These are phyloP conservation scores for Penicillium palitans DNA, from an alignment of 2,329 filamentous ascomycete genomes.

Conservation along the genomic window DNA sequence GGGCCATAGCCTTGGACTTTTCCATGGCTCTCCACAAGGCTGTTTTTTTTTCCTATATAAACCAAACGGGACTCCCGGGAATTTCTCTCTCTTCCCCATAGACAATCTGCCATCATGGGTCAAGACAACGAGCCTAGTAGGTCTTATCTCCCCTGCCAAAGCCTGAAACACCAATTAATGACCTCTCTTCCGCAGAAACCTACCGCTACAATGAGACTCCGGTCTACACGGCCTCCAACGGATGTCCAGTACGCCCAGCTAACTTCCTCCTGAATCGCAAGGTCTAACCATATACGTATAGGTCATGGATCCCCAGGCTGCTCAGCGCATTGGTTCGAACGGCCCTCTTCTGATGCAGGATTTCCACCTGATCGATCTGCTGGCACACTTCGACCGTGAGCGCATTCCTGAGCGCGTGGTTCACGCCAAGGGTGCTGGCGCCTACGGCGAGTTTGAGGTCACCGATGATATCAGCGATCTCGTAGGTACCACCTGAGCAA, in stretches of 20 bases:
- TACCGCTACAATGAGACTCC: constrained; percentile 59
- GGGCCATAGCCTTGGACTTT: constrained; percentile 1
- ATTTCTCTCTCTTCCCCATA: neutral
- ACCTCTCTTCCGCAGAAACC: constrained; percentile 29
- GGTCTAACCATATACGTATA: constrained; percentile 18
- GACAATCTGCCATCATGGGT: constrained; percentile 33
- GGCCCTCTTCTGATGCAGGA: constrained; percentile 65
- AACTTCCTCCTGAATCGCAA: neutral
- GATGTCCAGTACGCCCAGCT: constrained; percentile 47
- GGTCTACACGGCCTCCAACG: constrained; percentile 62
- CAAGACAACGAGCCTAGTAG: constrained; percentile 39
- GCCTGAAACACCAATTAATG: neutral
- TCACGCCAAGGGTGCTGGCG: constrained; percentile 46
- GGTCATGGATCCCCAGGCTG: constrained; percentile 54
- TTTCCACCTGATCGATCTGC: constrained; percentile 64
- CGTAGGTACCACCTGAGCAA: constrained; percentile 22
- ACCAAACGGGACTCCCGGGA: neutral
- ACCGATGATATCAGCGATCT: constrained; percentile 54
- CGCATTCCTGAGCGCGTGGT: constrained; percentile 46
- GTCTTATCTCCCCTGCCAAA: neutral
- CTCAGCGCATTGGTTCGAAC: constrained; percentile 56
- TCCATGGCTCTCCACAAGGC: neutral
- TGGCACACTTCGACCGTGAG: constrained; percentile 49
- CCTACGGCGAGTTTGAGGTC: constrained; percentile 47
- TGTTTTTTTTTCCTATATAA: neutral